Evolutionary conservation across 352 stramenopile species (phyloP), one percentile per base, ranked within the genome.

Genomic region (Globisporangium parvum): DNA sequence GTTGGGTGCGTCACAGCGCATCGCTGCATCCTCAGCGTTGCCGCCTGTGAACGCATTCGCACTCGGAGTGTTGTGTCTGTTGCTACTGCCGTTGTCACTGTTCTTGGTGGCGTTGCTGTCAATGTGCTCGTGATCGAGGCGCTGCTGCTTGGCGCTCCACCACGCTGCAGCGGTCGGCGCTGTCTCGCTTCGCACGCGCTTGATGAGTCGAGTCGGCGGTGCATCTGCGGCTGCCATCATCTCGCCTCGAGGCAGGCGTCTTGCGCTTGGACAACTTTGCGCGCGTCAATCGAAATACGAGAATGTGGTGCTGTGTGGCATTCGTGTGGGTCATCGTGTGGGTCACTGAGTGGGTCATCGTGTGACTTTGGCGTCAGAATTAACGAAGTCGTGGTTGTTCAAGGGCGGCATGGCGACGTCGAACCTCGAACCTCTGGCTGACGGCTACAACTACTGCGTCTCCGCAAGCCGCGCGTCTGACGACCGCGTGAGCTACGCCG

Each of bases 401-500:
- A n/a, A n/a, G n/a, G n/a, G n/a, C n/a, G n/a, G n/a, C n/a, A n/a
- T 62, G 40, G 56, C 41, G 18, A 57, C 41, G 23, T n/a, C n/a
- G n/a, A 58, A 41, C 35, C 45, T 56, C 14, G 58, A 33, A n/a
- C n/a, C n/a, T n/a, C n/a, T 26, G 55, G 55, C 37, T 53, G n/a
- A n/a, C n/a, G n/a, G n/a, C 20, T 20, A 14, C 28, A 3, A 60
- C 44, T 53, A 55, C n/a, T 11, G 23, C 20, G 37, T 51, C 21
- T 26, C 51, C 49, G 9, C 15, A 28, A 37, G 28, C 31, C 11
- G 33, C 37, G 28, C 42, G 9, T 31, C 50, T 4, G 15, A 68
- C 63, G 69, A 77, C 17, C 56, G 65, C 55, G 66, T 80, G 47
- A 67, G 55, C 55, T 80, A 67, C 55, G 66, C 66, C 12, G 56